Evolutionary conservation across 345 rosid species (phyloP).

Genomic region (Arabis alpina): DNA sequence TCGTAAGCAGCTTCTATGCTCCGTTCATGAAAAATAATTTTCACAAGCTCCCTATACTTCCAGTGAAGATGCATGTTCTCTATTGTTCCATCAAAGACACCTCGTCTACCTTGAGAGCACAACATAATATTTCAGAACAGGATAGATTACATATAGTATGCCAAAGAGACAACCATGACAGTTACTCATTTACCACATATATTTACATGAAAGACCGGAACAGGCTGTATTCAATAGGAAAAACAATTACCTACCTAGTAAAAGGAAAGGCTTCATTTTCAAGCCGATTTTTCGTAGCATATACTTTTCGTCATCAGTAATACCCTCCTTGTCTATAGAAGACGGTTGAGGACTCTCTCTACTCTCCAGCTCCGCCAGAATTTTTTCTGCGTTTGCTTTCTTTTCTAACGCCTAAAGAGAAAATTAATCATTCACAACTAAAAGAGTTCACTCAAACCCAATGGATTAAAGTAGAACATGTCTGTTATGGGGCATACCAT

Average conservation of each 20-base stretch:
- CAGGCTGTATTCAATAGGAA: constrained; percentile 13
- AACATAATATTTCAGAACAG: constrained; percentile 30
- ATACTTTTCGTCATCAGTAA: constrained; percentile 85
- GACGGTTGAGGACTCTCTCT: constrained; percentile 53
- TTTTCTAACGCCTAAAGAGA: constrained; percentile 69
- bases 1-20: constrained; percentile 60
- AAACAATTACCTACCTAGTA: constrained; percentile 66
- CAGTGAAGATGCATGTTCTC: constrained; percentile 99
- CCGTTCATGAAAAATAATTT: constrained; percentile 68
- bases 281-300: constrained; percentile 93
- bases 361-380: constrained; percentile 62
- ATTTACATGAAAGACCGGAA: constrained; percentile 18
- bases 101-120: constrained; percentile 74
- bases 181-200: constrained; percentile 2
- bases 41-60: constrained; percentile 98
- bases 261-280: constrained; percentile 89
- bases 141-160: constrained; percentile 3
- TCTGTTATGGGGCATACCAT: constrained; percentile 54
- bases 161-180: constrained; percentile 27
- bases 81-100: constrained; percentile 85
- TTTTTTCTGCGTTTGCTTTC: constrained; percentile 80
- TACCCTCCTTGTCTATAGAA: constrained; percentile 77
- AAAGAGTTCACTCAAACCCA: constrained; percentile 25
- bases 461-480: constrained; percentile 26
- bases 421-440: constrained; percentile 30